These are phyloP conservation scores for Beauveria australis DNA, from an alignment of 2,329 filamentous ascomycete species.

Conservation along the genomic window DNA sequence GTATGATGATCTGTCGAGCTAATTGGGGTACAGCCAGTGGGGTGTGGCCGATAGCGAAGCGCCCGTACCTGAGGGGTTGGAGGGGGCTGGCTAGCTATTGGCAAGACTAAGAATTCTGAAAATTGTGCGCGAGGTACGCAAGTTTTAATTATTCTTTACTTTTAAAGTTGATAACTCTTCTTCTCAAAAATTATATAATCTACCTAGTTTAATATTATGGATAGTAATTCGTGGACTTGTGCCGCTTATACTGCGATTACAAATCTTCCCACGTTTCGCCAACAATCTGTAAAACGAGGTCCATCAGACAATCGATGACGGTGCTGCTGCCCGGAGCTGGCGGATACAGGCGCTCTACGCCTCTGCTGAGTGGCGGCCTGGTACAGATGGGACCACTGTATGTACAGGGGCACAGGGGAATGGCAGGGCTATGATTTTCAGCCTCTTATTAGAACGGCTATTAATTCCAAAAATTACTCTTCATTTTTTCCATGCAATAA, in stretches of 20 bases:
- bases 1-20: conserved; percentile 1
- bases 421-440: background rate
- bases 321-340: background rate
- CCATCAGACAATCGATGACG: conserved; percentile 3
- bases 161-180: too few species aligned
- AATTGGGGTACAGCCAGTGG: background rate
- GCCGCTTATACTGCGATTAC: background rate
- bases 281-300: background rate
- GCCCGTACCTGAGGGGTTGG: background rate
- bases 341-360: too few species aligned
- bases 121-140: background rate
- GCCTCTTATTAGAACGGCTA: background rate
- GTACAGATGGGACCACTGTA: background rate
- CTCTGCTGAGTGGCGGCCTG: background rate
- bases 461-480: too few species aligned
- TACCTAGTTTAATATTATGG: too few species aligned
- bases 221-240: background rate
- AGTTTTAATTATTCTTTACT: too few species aligned
- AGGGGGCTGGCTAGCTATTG: background rate
- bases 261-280: background rate
- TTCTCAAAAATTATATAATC: too few species aligned
- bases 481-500: too few species aligned
- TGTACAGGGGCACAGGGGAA: background rate
- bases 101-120: background rate
- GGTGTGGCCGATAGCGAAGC: background rate